Conservation (phyloP, 345 rosid species). For the Barbarea vulgaris region DNA sequence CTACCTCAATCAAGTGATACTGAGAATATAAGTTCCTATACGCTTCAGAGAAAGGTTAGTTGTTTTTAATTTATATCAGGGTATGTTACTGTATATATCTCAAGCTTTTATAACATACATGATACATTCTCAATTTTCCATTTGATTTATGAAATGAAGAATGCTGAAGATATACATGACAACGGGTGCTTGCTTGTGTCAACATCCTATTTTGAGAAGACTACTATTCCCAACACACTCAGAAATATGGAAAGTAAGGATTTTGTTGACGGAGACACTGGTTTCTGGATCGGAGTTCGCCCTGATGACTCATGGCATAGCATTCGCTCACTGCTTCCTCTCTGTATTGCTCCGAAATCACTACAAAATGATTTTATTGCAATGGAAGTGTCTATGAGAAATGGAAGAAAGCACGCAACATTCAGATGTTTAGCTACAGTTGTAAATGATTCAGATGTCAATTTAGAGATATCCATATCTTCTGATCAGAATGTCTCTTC, state of each 20-base stretch:
- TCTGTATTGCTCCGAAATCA: constrained; percentile 76
- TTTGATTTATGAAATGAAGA: constrained; percentile 53
- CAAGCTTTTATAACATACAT: constrained; percentile 16
- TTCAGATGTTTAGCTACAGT: constrained; percentile 87
- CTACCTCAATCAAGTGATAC: constrained; percentile 57
- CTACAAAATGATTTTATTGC: constrained; percentile 68
- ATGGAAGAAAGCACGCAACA: constrained; percentile 91
- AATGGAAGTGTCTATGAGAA: constrained; percentile 82
- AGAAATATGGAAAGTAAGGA: constrained; percentile 52
- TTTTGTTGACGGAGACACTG: constrained; percentile 61
- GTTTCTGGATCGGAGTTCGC: constrained; percentile 82
- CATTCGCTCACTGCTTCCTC: constrained; percentile 80
- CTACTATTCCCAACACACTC: constrained; percentile 51
- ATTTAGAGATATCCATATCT: constrained; percentile 66
- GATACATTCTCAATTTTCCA: constrained; percentile 13
- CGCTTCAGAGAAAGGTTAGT: constrained; percentile 77
- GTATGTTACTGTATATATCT: constrained; percentile 11
- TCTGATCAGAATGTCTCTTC: constrained; percentile 42
- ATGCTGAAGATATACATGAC: constrained; percentile 55
- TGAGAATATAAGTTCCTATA: constrained; percentile 56
- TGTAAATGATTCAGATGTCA: constrained; percentile 82
- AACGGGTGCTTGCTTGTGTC: constrained; percentile 70
- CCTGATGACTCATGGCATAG: constrained; percentile 77
- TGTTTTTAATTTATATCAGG: constrained; percentile 19
- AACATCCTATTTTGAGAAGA: constrained; percentile 80